These are phyloP conservation scores for Apophysomyces variabilis DNA, from an alignment of 371 early-diverging fungal genomes.

Conservation along the genomic window DNA sequence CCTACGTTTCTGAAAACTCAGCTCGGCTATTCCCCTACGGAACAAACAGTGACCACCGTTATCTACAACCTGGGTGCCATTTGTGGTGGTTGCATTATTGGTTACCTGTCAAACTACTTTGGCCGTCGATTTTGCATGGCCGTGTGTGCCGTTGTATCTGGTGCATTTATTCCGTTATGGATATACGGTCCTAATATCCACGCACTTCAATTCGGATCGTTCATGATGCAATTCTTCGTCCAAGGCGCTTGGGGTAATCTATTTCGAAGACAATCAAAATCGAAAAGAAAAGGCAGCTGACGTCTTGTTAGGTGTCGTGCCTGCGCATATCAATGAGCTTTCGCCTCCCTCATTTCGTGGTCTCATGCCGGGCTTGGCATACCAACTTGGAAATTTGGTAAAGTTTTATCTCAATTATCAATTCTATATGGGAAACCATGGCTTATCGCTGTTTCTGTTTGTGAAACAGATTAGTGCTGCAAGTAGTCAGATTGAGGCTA, in stretches of 20 bases:
- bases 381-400: constrained; percentile 72
- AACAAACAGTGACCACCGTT: constrained; percentile 64
- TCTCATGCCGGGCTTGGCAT: constrained; percentile 67
- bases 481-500: constrained; percentile 70
- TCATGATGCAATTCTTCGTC: constrained; percentile 66
- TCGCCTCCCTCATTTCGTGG: constrained; percentile 69
- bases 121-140: constrained; percentile 65
- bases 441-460: constrained; percentile 1
- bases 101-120: constrained; percentile 68
- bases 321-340: constrained; percentile 72
- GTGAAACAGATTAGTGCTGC: constrained; percentile 58
- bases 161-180: constrained; percentile 72
- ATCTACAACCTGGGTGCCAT: constrained; percentile 74
- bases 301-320: constrained; percentile 51
- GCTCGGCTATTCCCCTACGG: constrained; percentile 52
- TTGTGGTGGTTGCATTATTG: constrained; percentile 65
- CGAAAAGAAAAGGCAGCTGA: background rate
- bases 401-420: background rate
- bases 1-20: constrained; percentile 69
- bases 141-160: constrained; percentile 54
- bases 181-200: constrained; percentile 53
- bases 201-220: constrained; percentile 59
- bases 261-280: too few relatives aligned
- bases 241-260: constrained; percentile 71
- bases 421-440: too few relatives aligned